A percentile compares a stretch with the other conserved stretches of the same genome.
Evolutionary conservation across 1,284 basidiomycete species (phyloP).

Genomic region (Leccinum solheimii): DNA sequence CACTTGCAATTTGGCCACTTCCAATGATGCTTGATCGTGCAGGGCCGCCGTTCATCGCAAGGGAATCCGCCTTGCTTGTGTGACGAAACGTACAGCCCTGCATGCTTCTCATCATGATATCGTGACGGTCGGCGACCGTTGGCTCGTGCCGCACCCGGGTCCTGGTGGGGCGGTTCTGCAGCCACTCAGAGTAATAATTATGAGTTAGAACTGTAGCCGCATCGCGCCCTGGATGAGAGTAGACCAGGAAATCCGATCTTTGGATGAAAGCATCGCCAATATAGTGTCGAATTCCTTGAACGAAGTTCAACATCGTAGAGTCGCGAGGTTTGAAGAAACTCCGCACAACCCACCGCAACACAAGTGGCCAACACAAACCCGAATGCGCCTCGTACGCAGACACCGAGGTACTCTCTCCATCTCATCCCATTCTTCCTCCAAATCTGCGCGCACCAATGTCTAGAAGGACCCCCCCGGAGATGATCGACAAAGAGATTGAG

Average conservation of each 20-base stretch:
- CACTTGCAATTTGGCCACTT: neutral
- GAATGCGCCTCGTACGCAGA: neutral
- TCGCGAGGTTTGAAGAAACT: constrained; percentile 4
- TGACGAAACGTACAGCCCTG: neutral
- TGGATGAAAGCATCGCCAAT: neutral
- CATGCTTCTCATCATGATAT: neutral
- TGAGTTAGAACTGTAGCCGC: neutral
- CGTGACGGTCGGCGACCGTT: neutral
- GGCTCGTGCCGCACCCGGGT: neutral
- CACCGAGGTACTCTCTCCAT: constrained; percentile 3
- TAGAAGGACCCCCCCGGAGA: constrained; percentile 16
- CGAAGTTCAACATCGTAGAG: neutral
- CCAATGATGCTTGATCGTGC: neutral
- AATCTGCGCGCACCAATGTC: constrained; percentile 18
- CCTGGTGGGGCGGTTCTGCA: neutral
- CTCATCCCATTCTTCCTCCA: neutral
- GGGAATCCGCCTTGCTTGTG: neutral
- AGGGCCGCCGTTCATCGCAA: neutral
- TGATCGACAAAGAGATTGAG: constrained; percentile 40
- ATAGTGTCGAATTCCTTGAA: neutral
- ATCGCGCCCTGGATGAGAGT: neutral
- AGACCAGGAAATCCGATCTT: neutral
- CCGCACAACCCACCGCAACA: constrained; percentile 4
- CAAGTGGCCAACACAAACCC: neutral
- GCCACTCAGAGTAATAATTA: neutral